phyloP scores from a whole-genome alignment of 306 rosid species.

The Cercis canadensis region DNA sequence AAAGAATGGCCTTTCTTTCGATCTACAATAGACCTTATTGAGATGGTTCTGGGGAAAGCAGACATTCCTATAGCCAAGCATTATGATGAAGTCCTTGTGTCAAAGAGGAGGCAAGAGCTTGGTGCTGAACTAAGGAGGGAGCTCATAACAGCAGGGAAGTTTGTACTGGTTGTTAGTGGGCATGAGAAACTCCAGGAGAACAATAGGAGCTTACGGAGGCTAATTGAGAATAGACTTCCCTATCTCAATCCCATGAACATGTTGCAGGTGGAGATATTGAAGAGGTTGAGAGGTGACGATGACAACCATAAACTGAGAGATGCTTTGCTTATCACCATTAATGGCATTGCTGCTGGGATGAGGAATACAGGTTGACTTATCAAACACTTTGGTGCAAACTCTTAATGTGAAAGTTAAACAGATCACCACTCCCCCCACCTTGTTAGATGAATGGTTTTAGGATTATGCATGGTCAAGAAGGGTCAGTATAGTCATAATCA shows the following conservation, averaged over 20 bases:
- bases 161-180: constrained; percentile 75
- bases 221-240: constrained; percentile 88
- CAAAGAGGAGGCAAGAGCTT: constrained; percentile 62
- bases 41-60: constrained; percentile 94
- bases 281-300: constrained; percentile 78
- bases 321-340: constrained; percentile 89
- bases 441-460: constrained; percentile 3
- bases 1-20: constrained; percentile 96
- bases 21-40: constrained; percentile 85
- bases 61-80: constrained; percentile 87
- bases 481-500: constrained; percentile 9
- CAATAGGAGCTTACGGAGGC: constrained; percentile 85
- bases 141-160: constrained; percentile 69
- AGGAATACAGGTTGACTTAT: constrained; percentile 80
- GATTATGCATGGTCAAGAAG: constrained; percentile 7
- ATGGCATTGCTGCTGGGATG: constrained; percentile 98
- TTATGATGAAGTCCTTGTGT: constrained; percentile 95
- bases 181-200: constrained; percentile 80
- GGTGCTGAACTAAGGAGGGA: constrained; percentile 70
- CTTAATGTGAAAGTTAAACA: background rate
- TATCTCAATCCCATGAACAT: constrained; percentile 90
- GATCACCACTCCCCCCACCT: background rate
- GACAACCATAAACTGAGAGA: constrained; percentile 79
- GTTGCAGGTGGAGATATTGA: constrained; percentile 92
- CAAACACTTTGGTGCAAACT: constrained; percentile 32